phyloP scores from a whole-genome alignment of 176 grass and related monocot species.

The Microstegium vimineum region DNA sequence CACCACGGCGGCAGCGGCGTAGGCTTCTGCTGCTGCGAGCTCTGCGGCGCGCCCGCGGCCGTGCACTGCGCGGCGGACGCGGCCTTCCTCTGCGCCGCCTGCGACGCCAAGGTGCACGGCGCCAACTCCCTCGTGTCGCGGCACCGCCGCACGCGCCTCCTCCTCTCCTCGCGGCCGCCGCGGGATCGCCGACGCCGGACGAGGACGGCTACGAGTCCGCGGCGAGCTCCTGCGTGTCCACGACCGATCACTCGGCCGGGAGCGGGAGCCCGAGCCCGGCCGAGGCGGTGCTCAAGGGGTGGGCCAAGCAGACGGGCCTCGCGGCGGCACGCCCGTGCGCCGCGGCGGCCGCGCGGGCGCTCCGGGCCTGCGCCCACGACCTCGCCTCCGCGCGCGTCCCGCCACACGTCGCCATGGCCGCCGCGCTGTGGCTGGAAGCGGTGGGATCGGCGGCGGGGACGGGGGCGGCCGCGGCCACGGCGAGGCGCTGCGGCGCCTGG shows the following conservation, averaged over 20 bases:
- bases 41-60: constrained; percentile 41
- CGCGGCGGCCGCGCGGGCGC: not conserved
- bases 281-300: constrained; percentile 31
- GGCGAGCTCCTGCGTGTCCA: constrained; percentile 12
- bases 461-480: not conserved
- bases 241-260: constrained; percentile 32
- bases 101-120: constrained; percentile 82
- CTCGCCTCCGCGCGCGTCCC: not conserved
- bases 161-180: constrained; percentile 20
- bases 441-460: not conserved
- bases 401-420: constrained; percentile 37
- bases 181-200: not conserved
- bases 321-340: not conserved
- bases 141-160: constrained; percentile 48
- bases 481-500: constrained; percentile 30
- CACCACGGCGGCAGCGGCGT: not conserved
- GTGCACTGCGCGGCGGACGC: constrained; percentile 85
- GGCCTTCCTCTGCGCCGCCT: constrained; percentile 59
- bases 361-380: not conserved
- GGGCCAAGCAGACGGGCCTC: constrained; percentile 39
- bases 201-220: constrained; percentile 9
- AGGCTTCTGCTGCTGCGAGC: constrained; percentile 36
- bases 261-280: not conserved
- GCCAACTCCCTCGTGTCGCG: constrained; percentile 87
- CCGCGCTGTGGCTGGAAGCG: constrained; percentile 34